Base-by-base conservation (phyloP, 768 basidiomycete species). In the Pleurotus giganteus region DNA sequence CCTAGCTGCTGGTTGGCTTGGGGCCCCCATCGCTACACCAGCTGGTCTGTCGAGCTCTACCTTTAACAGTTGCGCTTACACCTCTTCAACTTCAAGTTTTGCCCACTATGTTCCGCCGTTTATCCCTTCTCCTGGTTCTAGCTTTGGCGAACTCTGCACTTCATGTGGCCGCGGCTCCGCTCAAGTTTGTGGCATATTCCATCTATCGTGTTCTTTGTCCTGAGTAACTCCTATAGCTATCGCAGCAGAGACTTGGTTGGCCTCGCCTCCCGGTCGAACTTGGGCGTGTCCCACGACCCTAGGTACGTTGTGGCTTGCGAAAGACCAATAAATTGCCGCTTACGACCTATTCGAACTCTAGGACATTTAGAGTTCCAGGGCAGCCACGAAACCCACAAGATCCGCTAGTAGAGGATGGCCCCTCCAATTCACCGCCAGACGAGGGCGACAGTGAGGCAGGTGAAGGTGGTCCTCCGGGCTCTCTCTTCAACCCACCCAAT, bases 1-100 rank as follows among this genome's bases (percentile, higher is more conserved):
- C 31, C 52, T 31, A 53, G 52, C 52, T 53, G 43, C 52, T 53
- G 52, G 52, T 42, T 53, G 27, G 52, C 52, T 53, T 43, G 39
- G 52, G 43, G 47, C 47, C 31, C 43, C 49, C 49, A 6, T 37
- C 34, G 49, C 49, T 51, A 34, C 49, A 51, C n/a, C 49, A 51
- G 49, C 49, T 51, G 49, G 49, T 51, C 49, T 51, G 49, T 37
- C 34, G 37, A 51, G 49, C 34, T 21, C 46, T 26, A 47, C 46
- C n/a, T 12, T 12, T 3, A 46, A 13, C 12, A 24, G 19, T 24
- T 28, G 24, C 19, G 12, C 17, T 46, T 46, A 46, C 27, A 28
- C 15, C 26, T 47, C 46, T n/a, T 15, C n/a, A 47, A 32, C 31
- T 32, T 32, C 31, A 32, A 36, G 3, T 36, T 36, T n/a, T 11